Conservation (phyloP, 345 rosid genomes). For the Lepidium sativum region DNA sequence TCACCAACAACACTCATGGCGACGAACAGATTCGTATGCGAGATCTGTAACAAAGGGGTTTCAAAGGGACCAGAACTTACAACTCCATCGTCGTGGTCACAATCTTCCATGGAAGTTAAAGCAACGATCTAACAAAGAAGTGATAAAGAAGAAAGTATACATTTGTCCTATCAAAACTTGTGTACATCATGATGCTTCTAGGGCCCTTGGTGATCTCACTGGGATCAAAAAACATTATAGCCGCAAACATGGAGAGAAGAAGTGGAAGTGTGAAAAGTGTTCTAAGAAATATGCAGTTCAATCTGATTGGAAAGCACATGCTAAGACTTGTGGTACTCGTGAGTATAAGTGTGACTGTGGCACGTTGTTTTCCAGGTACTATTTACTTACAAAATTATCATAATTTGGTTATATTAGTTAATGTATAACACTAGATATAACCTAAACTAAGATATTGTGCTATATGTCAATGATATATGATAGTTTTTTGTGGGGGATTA, state of each 20-base stretch:
- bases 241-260: slow-evolving; percentile 94
- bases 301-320: slow-evolving; percentile 97
- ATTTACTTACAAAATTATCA: neutral
- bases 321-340: slow-evolving; percentile 90
- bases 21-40: slow-evolving; percentile 80
- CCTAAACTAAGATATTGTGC: too few species aligned
- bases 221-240: slow-evolving; percentile 94
- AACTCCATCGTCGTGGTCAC: slow-evolving; percentile 93
- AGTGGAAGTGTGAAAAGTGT: slow-evolving; percentile 95
- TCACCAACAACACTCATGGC: slow-evolving; percentile 94
- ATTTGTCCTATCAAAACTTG: slow-evolving; percentile 90
- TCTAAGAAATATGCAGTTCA: slow-evolving; percentile 95
- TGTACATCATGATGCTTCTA: slow-evolving; percentile 75
- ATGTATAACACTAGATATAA: too few species aligned
- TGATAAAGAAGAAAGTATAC: slow-evolving; percentile 66
- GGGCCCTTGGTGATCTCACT: slow-evolving; percentile 93
- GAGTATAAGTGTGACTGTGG: slow-evolving; percentile 98
- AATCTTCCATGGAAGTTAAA: slow-evolving; percentile 93
- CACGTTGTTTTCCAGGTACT: slow-evolving; percentile 84
- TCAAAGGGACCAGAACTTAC: slow-evolving; percentile 93
- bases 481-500: too few species aligned
- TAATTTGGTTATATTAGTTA: neutral
- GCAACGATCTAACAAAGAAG: slow-evolving; percentile 67
- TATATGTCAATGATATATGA: too few species aligned
- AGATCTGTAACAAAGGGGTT: slow-evolving; percentile 98